A percentile compares a stretch with the other conserved stretches of the same genome.
Conservation (phyloP, 2,329 filamentous ascomycete genomes). For the Aspergillus fumigatus region DNA sequence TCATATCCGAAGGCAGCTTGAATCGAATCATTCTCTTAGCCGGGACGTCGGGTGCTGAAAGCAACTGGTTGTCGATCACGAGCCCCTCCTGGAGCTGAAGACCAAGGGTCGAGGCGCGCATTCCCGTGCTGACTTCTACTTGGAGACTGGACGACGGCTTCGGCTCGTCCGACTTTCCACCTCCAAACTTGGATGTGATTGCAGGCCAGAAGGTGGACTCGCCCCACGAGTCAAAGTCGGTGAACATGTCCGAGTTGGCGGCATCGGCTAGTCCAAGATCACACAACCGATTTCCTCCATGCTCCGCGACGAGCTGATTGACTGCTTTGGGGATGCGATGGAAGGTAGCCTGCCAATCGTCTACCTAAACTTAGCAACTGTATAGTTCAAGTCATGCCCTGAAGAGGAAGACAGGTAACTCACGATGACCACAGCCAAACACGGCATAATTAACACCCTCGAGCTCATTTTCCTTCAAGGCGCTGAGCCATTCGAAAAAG, state of each 20-base stretch:
- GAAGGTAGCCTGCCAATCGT: conserved; percentile 55
- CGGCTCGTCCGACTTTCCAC: conserved; percentile 11
- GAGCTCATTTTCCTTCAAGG: conserved; percentile 48
- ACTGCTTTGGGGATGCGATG: conserved; percentile 63
- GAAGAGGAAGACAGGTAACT: conserved; percentile 5
- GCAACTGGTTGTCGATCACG: conserved; percentile 50
- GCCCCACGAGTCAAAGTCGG: conserved; percentile 64
- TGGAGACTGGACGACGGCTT: conserved; percentile 36
- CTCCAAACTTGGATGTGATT: conserved; percentile 40
- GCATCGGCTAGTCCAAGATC: conserved; percentile 57
- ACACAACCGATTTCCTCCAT: conserved; percentile 48
- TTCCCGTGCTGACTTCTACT: conserved; percentile 51
- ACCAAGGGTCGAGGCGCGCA: conserved; percentile 54
- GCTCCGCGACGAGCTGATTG: conserved; percentile 49
- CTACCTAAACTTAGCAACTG: conserved; percentile 26
- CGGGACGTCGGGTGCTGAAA: conserved; percentile 50
- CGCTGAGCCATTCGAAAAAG: conserved; percentile 64
- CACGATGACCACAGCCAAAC: conserved; percentile 62
- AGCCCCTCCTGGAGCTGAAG: conserved; percentile 60
- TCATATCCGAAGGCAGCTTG: conserved; percentile 60
- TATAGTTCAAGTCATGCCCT: conserved; percentile 3
- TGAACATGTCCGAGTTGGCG: conserved; percentile 61
- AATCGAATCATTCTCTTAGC: conserved; percentile 64
- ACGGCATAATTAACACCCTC: conserved; percentile 60
- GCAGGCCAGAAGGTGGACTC: conserved; percentile 54